Conservation (phyloP, 2,329 filamentous ascomycete species). For the Calycina marina region DNA sequence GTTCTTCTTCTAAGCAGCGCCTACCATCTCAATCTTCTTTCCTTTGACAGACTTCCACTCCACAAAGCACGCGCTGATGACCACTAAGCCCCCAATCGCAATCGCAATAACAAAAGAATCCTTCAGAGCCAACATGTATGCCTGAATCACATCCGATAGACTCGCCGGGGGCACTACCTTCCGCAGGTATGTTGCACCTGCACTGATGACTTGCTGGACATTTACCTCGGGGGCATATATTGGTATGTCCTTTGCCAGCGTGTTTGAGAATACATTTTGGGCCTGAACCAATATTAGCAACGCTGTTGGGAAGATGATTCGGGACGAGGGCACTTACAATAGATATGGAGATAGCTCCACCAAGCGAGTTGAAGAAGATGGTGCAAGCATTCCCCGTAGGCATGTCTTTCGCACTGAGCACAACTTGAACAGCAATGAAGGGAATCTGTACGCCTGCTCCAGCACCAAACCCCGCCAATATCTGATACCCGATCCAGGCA, state of each 20-base stretch:
- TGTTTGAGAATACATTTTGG: slow-evolving; percentile 1
- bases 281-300: no score
- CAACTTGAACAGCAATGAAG: slow-evolving; percentile 35
- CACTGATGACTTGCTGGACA: slow-evolving; percentile 22
- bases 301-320: no score
- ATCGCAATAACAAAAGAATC: slow-evolving; percentile 10
- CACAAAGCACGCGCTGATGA: slow-evolving; percentile 16
- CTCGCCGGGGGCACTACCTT: slow-evolving; percentile 19
- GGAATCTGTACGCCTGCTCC: slow-evolving; percentile 32
- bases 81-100: slow-evolving; percentile 17
- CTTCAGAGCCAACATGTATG: slow-evolving; percentile 20
- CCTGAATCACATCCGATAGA: slow-evolving; percentile 24
- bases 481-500: slow-evolving; percentile 39
- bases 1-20: slow-evolving; percentile 11
- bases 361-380: slow-evolving; percentile 44
- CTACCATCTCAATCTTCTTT: slow-evolving; percentile 15
- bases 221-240: slow-evolving; percentile 15
- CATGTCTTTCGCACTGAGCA: slow-evolving; percentile 35
- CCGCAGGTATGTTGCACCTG: slow-evolving; percentile 27
- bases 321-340: slow-evolving; percentile 37
- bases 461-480: slow-evolving; percentile 32
- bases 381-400: slow-evolving; percentile 39
- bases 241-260: slow-evolving; percentile 17
- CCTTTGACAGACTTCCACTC: slow-evolving; percentile 22
- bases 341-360: slow-evolving; percentile 42